A percentile compares a stretch with the other conserved stretches of the same genome.
Conservation (phyloP, 805 yeast species). For the Candida rishiriensis region DNA sequence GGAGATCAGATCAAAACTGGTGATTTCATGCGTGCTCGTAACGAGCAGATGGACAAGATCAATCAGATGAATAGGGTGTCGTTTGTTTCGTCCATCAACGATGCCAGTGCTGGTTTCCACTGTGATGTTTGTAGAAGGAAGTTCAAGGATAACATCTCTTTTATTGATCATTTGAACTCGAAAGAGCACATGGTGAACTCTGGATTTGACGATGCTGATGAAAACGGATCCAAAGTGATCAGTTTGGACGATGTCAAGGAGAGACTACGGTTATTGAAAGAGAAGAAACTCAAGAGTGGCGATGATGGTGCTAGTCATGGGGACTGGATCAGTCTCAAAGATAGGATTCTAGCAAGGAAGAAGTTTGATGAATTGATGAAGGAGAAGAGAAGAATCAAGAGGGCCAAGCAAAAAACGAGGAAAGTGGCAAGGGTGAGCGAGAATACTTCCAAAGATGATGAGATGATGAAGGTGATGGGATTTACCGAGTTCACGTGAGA, state of each 20-base stretch:
- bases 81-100: conserved; percentile 21
- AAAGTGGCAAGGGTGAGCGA: neutral
- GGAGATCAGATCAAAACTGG: conserved; percentile 11
- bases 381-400: conserved; percentile 27
- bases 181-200: conserved; percentile 55
- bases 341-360: conserved; percentile 37
- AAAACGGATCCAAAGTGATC: conserved; percentile 32
- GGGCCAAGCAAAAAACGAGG: conserved; percentile 18
- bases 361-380: conserved; percentile 34
- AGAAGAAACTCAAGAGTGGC: conserved; percentile 19
- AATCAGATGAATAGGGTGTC: conserved; percentile 20
- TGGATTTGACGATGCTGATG: conserved; percentile 21
- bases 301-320: conserved; percentile 8
- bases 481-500: conserved; percentile 29
- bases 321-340: conserved; percentile 30
- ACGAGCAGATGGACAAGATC: conserved; percentile 20
- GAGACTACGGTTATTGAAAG: conserved; percentile 33
- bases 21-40: conserved; percentile 21
- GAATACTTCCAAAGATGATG: conserved; percentile 14
- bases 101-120: conserved; percentile 71
- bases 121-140: conserved; percentile 79
- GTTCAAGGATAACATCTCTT: conserved; percentile 76
- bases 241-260: conserved; percentile 45
- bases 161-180: conserved; percentile 79
- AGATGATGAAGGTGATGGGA: conserved; percentile 49